Percentiles rank a stretch among this genome's conserved stretches.
phyloP scores from a whole-genome alignment of 129 eudicot species.

The Helianthus annuus region DNA sequence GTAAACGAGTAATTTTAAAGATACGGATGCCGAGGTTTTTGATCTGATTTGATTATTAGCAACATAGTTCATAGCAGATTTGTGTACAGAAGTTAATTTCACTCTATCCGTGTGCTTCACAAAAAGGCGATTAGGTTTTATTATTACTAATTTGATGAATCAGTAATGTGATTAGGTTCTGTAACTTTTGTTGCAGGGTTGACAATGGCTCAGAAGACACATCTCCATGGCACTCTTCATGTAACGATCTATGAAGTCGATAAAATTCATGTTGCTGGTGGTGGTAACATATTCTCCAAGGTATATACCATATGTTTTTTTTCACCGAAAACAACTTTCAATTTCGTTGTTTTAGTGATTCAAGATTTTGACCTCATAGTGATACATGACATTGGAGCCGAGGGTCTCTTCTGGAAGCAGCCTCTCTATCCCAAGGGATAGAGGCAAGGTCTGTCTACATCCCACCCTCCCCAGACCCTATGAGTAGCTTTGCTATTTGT shows the following conservation, averaged over 20 bases:
- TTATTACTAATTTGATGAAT: conserved; percentile 4
- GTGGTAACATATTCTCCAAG: conserved; percentile 32
- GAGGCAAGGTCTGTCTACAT: no score
- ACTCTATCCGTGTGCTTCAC: background rate
- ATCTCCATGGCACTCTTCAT: conserved; percentile 46
- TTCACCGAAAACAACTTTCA: background rate
- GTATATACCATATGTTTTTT: conserved; percentile 25
- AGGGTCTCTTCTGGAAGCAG: no score
- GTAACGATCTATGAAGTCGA: conserved; percentile 43
- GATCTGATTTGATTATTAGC: background rate
- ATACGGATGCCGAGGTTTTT: conserved; percentile 10
- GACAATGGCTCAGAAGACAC: conserved; percentile 38
- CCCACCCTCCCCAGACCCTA: no score
- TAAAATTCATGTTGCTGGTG: conserved; percentile 17
- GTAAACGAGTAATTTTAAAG: conserved; percentile 12
- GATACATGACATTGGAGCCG: no score
- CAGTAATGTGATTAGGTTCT: conserved; percentile 13
- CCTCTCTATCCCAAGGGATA: no score
- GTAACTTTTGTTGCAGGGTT: conserved; percentile 25
- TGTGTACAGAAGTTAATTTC: background rate
- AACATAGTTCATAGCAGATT: background rate
- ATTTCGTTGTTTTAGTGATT: background rate
- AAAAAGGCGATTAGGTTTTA: conserved; percentile 6
- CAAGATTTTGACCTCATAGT: background rate
- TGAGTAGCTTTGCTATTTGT: no score